Base-by-base conservation (phyloP, 1,284 basidiomycete genomes). In the Trichosporon sp. region DNA sequence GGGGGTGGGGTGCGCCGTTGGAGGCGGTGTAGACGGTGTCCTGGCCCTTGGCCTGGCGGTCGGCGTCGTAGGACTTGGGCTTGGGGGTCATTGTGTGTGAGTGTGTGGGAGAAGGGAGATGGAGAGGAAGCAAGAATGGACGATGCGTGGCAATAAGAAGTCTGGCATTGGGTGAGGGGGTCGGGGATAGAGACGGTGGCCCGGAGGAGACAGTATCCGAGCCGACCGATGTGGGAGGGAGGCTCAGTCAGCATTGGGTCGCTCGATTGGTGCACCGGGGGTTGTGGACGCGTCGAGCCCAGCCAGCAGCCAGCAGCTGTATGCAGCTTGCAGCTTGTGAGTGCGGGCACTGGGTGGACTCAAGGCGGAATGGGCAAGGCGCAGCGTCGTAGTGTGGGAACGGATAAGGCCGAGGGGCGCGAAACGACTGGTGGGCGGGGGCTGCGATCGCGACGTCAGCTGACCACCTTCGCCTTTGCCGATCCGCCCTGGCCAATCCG, bases 1-100 rank as follows among this genome's bases (percentile, higher is more conserved):
- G 74, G 80, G 85, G 73, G 88, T 89, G 63, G 87, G 84, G 89
- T 5, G 88, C 89, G 76, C 93, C 93, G 75, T 89, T 92, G 69
- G 91, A 92, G 68, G 91, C 91, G 75, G 92, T 93, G 87, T 93
- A 95, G 71, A 87, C 29, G 38, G 35, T 53, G 64, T 47, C 64
- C 9, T 51, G 13, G 64, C 56, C 56, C 56, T 32, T 44, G 3
- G 65, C 27, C 51, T 66, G 60, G 47, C 62, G 65, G 65, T 70
- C 65, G 12, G 32, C 35, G 53, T 64, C 35, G 62, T 69, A 66
- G 31, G 60, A 58, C 56, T 60, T 62, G 18, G 62, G 62, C 32
- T 34, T 34, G 34, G 62, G 62, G 62, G 62, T 34, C 32, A 38
- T 34, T 34, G 62, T 35, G 35, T 23, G 32, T 18, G 7, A 15